Conservation (phyloP, 768 basidiomycete genomes). For the Psilocybe sp. region DNA sequence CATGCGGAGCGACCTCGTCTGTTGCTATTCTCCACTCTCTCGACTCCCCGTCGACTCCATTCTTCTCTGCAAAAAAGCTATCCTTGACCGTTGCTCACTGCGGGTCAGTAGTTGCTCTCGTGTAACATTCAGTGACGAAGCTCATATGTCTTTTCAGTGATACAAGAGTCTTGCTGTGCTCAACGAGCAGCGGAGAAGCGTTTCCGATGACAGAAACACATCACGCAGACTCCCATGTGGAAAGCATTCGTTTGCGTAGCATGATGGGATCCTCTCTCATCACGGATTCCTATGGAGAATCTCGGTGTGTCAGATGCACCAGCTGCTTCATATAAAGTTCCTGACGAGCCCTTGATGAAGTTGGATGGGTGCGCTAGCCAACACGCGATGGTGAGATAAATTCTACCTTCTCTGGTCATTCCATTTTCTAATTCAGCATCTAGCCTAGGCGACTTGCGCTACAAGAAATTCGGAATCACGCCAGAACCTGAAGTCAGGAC, state of each 20-base stretch:
- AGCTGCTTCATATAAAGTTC: not conserved
- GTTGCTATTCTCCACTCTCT: conserved; percentile 89
- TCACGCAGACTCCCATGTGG: conserved; percentile 89
- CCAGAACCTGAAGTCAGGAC: conserved; percentile 88
- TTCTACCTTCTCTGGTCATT: not conserved
- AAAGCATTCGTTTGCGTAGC: conserved; percentile 78
- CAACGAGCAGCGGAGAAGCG: conserved; percentile 69
- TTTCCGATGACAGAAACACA: conserved; percentile 90
- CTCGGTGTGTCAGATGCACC: conserved; percentile 46
- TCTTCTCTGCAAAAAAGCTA: conserved; percentile 74
- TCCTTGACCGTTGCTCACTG: conserved; percentile 90
- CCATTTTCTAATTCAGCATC: not conserved
- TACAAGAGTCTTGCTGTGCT: conserved; percentile 83
- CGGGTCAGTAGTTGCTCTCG: conserved; percentile 49
- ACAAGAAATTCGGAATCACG: conserved; percentile 88
- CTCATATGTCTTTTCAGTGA: conserved; percentile 53
- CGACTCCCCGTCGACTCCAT: conserved; percentile 76
- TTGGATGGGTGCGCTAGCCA: conserved; percentile 94
- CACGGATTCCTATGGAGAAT: conserved; percentile 93
- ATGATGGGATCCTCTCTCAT: conserved; percentile 90
- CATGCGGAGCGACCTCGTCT: conserved; percentile 89
- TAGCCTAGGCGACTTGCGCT: conserved; percentile 87
- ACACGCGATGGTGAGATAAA: conserved; percentile 74
- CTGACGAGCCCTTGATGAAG: conserved; percentile 30
- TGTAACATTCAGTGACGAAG: not conserved